phyloP scores from a whole-genome alignment of 1,284 basidiomycete genomes.

The Austroboletus niveus region DNA sequence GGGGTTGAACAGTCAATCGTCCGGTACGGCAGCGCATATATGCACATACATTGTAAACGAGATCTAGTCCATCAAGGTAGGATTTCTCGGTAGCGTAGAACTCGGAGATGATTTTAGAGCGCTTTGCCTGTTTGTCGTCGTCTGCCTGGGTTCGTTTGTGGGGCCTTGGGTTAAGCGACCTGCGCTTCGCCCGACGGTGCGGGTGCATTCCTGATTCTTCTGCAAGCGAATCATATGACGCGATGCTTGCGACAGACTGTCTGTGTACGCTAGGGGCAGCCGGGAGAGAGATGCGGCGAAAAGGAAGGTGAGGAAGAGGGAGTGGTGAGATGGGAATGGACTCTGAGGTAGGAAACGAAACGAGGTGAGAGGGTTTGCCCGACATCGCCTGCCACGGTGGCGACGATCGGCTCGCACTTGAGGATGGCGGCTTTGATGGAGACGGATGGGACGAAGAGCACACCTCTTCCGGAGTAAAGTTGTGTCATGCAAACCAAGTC shows the following conservation, averaged over 20 bases:
- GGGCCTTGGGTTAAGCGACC: conserved; percentile 31
- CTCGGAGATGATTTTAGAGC: conserved; percentile 66
- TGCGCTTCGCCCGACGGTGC: conserved; percentile 30
- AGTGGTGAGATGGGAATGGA: conserved; percentile 19
- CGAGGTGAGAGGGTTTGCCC: conserved; percentile 11
- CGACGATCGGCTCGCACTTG: conserved; percentile 11
- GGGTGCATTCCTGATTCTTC: conserved; percentile 40
- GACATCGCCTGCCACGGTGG: conserved; percentile 18
- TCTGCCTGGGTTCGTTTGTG: conserved; percentile 36
- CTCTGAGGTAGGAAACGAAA: conserved; percentile 31
- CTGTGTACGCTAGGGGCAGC: conserved; percentile 55
- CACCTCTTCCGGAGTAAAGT: neutral
- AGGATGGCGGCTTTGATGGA: conserved; percentile 1
- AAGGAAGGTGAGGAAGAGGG: conserved; percentile 53
- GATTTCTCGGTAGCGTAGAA: conserved; percentile 78
- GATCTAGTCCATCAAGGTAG: conserved; percentile 76
- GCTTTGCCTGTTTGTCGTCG: conserved; percentile 42
- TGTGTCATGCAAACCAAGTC: neutral
- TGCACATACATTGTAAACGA: conserved; percentile 70
- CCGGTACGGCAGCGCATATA: conserved; percentile 10
- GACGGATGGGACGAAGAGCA: neutral
- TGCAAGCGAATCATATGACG: conserved; percentile 65
- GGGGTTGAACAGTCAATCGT: conserved; percentile 1
- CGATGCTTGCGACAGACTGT: conserved; percentile 63
- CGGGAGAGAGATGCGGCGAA: conserved; percentile 75